Conservation (phyloP, 2,329 filamentous ascomycete genomes). For the Scytalidium sp. region DNA sequence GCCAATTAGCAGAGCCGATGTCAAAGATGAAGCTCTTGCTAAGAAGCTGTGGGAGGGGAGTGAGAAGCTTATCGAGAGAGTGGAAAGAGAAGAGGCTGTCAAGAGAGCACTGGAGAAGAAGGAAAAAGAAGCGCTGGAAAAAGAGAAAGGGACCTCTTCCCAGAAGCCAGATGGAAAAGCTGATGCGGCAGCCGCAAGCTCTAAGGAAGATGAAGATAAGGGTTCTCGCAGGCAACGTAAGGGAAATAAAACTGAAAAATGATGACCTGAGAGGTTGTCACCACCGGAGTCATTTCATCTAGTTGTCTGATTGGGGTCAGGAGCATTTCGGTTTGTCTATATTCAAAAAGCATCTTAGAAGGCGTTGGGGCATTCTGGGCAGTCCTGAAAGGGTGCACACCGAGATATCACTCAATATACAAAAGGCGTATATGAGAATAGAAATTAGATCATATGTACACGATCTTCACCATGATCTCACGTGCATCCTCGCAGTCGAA, state of each 20-base stretch:
- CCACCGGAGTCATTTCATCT: too few species aligned
- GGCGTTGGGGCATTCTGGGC: not conserved
- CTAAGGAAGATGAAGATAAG: slow-evolving; percentile 17
- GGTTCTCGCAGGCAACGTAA: slow-evolving; percentile 26
- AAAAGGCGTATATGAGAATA: not conserved
- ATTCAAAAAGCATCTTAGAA: not conserved
- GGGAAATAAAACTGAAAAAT: slow-evolving; percentile 14
- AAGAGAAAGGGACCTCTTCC: slow-evolving; percentile 19
- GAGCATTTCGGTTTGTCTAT: too few species aligned
- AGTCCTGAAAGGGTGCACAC: not conserved
- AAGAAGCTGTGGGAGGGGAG: slow-evolving; percentile 89
- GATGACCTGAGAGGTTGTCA: not conserved
- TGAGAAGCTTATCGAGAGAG: slow-evolving; percentile 76
- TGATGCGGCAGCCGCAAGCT: slow-evolving; percentile 32
- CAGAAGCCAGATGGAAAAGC: slow-evolving; percentile 31
- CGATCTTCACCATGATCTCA: not conserved
- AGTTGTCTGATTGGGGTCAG: too few species aligned
- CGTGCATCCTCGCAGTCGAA: not conserved
- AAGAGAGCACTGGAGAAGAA: slow-evolving; percentile 37
- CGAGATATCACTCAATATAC: not conserved
- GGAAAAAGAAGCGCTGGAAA: slow-evolving; percentile 31
- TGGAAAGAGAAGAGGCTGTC: slow-evolving; percentile 75
- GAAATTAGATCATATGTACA: not conserved
- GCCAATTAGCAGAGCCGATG: slow-evolving; percentile 67
- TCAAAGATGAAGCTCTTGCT: slow-evolving; percentile 74